These are phyloP conservation scores for Cladophialophora yegresii DNA, from an alignment of 2,329 filamentous ascomycete genomes.

Conservation along the genomic window DNA sequence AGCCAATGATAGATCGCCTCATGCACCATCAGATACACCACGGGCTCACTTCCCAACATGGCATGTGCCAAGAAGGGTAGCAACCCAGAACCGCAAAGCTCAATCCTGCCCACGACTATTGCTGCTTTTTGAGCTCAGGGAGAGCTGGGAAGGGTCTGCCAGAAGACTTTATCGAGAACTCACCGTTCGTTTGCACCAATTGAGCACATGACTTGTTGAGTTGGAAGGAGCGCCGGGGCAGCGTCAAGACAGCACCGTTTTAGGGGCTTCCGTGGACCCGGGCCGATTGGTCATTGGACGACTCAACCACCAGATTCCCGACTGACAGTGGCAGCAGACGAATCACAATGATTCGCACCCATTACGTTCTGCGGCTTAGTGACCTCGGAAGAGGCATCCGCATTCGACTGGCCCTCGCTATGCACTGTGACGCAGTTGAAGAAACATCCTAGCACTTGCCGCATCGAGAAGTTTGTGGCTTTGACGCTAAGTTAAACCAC, in stretches of 20 bases:
- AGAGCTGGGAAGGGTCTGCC: not conserved
- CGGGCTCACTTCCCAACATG: slow-evolving; percentile 2
- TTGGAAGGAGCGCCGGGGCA: not conserved
- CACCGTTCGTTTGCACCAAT: too few species aligned
- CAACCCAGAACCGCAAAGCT: slow-evolving; percentile 9
- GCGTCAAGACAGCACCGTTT: not conserved
- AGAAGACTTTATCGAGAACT: not conserved
- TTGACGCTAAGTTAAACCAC: slow-evolving; percentile 4
- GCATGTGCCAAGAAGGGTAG: slow-evolving; percentile 9
- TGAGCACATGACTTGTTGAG: not conserved
- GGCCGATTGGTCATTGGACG: slow-evolving; percentile 2
- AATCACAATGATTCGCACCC: slow-evolving; percentile 11
- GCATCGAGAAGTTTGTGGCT: slow-evolving; percentile 14
- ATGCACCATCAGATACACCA: not conserved
- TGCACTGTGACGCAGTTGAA: slow-evolving; percentile 13
- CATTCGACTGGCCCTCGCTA: not conserved
- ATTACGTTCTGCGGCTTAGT: slow-evolving; percentile 16
- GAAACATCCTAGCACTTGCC: slow-evolving; percentile 9
- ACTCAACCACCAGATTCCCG: slow-evolving; percentile 18
- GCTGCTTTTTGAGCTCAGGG: slow-evolving; percentile 1
- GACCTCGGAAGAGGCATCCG: slow-evolving; percentile 8
- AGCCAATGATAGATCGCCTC: not conserved
- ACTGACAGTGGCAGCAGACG: not conserved
- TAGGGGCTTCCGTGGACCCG: not conserved
- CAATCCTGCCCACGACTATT: not conserved